Evolutionary conservation across 2,329 filamentous ascomycete genomes (phyloP), one percentile per base, ranked within the genome.

Genomic region (Microdochium paspali): DNA sequence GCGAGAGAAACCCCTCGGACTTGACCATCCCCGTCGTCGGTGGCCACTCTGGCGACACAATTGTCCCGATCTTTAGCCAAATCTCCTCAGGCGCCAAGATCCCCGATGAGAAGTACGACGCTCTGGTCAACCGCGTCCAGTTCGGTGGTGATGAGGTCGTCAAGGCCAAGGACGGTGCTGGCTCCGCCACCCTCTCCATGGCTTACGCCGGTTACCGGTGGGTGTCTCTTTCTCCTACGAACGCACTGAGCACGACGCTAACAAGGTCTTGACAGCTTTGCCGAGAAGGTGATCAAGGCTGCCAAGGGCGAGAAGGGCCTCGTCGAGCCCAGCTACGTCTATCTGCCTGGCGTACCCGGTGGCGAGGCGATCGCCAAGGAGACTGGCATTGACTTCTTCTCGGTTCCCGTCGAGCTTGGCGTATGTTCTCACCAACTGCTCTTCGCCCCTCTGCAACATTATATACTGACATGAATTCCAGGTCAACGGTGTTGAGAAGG

Each of bases 111-210:
- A 93, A 95, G 77, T 86, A 95, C 60, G 88, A 91, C 62, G 86
- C 81, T 55, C 78, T 98, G 45, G 83, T 95, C 63, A 87, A 96
- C 73, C 90, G 93, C 74, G 87, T 97, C 49, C 93, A 98, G 71
- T 97, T 96, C 59, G 93, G 93, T 66, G 93, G 93, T 76, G 93
- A 98, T 59, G 90, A 95, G 74, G 90, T 95, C 54, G 90, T 95
- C 67, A 84, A 91, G 78, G 90, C 90, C 65, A 95, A 95, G 81
- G 87, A 93, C 56, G 90, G 90, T 61, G 83, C 84, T 63, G 90
- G 90, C 55, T 94, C 88, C 51, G 90, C 90, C 56, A 95, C 90
- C 50, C 79, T 95, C 47, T 95, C 89, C 60, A 95, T 95, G 90
- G 90, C 90, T 51, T 94, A 90, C 66, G 93, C 93, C 57, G 93